A percentile compares a stretch with the other conserved stretches of the same genome.
phyloP scores from a whole-genome alignment of 2,329 filamentous ascomycete genomes.

The Hymenoscyphus occultus region DNA sequence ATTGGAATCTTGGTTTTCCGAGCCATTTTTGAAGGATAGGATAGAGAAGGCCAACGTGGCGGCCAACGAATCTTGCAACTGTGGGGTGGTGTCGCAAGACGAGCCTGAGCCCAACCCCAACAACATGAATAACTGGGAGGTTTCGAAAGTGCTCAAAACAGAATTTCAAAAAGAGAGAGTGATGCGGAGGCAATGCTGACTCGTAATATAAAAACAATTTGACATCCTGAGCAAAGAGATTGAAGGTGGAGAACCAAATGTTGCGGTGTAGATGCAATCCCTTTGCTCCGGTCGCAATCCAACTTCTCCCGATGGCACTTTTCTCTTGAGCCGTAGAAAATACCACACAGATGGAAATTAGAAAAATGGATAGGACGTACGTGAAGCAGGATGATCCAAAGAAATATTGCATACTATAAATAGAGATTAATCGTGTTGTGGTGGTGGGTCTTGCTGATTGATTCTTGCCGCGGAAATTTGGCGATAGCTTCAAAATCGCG shows the following conservation, averaged over 20 bases:
- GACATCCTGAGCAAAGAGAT: background rate
- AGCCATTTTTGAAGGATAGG: background rate
- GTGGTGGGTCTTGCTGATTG: slow-evolving; percentile 13
- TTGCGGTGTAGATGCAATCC: background rate
- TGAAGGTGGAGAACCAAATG: background rate
- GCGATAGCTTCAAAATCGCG: slow-evolving; percentile 29
- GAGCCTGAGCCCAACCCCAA: background rate
- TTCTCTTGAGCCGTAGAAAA: slow-evolving; percentile 14
- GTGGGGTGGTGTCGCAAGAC: background rate
- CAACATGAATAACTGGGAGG: background rate
- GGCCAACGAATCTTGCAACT: background rate
- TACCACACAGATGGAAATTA: slow-evolving; percentile 11
- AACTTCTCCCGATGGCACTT: slow-evolving; percentile 17
- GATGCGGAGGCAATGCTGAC: background rate
- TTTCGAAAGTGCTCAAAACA: background rate
- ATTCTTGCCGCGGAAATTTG: slow-evolving; percentile 19
- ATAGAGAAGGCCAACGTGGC: background rate
- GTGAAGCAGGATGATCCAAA: slow-evolving; percentile 8
- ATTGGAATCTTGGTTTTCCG: background rate
- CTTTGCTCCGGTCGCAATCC: slow-evolving; percentile 16
- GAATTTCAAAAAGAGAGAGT: background rate
- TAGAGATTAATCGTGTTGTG: slow-evolving; percentile 19
- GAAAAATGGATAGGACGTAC: slow-evolving; percentile 8
- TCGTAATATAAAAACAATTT: background rate
- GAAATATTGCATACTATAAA: background rate